These are phyloP conservation scores for Olyra latifolia DNA, from an alignment of 176 grass and related monocot genomes.

Conservation along the genomic window DNA sequence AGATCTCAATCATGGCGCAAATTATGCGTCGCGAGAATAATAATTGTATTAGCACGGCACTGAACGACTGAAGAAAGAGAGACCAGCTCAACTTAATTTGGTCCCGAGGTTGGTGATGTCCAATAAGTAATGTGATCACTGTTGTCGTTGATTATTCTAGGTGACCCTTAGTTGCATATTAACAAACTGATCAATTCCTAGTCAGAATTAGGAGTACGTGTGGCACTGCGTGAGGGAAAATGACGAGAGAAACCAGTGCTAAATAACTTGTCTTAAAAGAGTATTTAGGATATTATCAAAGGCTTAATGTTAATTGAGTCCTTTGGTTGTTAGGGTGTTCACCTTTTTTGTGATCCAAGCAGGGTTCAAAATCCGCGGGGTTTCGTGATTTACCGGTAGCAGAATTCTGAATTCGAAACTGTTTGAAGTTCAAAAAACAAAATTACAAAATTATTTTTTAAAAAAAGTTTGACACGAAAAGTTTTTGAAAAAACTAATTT, in stretches of 20 bases:
- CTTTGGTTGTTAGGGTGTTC: background rate
- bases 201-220: background rate
- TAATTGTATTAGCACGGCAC: background rate
- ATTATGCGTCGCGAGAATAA: background rate
- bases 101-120: background rate
- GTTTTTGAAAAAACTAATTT: too few relatives aligned
- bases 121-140: background rate
- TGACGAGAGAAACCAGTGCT: background rate
- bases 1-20: background rate
- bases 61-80: background rate
- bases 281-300: background rate
- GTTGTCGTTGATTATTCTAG: background rate
- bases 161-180: background rate
- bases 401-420: too few relatives aligned
- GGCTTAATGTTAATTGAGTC: background rate
- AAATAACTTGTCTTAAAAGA: background rate
- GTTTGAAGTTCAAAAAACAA: too few relatives aligned
- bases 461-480: too few relatives aligned
- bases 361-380: too few relatives aligned
- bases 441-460: too few relatives aligned
- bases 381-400: too few relatives aligned
- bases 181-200: background rate
- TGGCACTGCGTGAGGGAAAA: background rate
- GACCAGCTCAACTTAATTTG: background rate
- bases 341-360: slow-evolving; percentile 2